Evolutionary conservation across 192 early-diverging fungal species (phyloP), one percentile per base, ranked within the genome.

Genomic region (Coemansia sp.): DNA sequence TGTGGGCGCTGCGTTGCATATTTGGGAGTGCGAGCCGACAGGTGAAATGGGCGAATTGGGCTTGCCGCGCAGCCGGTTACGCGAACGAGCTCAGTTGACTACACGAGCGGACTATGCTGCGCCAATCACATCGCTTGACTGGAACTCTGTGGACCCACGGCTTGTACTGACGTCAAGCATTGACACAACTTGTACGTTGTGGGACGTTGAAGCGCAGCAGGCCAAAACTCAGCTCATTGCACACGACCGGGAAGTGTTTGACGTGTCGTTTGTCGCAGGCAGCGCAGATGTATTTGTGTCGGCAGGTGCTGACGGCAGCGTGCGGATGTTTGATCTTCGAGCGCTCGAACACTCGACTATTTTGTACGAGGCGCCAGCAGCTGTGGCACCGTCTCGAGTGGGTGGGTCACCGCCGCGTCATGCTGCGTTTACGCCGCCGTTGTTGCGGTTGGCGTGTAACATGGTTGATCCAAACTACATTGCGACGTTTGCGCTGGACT

Each of bases 151-250:
- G 5, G 90, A 97, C 68, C 90, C 94, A 12, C 78, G 85, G 11
- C 68, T 96, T 37, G 82, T 94, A 55, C 93, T 99, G 4, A 95
- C 97, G 5, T 90, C 91, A 37, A 91, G 89, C 62, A 95, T 99
- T 50, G 97, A 99, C 73, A 99, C 97, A 1, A 99, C 97, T n/a
- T 99, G 97, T 70, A 98, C 96, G 0, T 89, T 98, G 5, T 99
- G 97, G 97, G 94, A 99, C 65, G 86, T 99, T 8, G 90, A 93
- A 84, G 91, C 93, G n/a, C 87, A 86, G 26, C 93, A 97, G 83
- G 92, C 95, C 31, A 99, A 97, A 69, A 98, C 97, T 4, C 97
- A 99, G 73, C 84, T 99, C 37, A 99, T 99, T 84, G 97, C 97
- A 3, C 97, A 99, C 71, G 97, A 99, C 75, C 87, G 89, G 54